Evolutionary conservation across 176 grass and related monocot genomes (phyloP).

Genomic region (Puya raimondii): DNA sequence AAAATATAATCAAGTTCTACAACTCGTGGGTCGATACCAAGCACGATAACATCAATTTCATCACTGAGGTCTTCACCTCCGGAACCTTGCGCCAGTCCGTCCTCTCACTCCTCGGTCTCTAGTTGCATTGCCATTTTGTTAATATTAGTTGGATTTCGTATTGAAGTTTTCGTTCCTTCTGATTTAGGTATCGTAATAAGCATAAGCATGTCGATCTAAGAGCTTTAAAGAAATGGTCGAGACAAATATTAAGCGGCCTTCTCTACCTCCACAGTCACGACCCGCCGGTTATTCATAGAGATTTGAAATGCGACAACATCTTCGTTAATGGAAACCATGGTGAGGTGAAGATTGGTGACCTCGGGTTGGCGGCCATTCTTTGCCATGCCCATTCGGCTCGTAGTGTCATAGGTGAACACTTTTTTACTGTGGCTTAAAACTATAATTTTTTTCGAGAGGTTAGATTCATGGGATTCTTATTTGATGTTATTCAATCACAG

Average conservation of each 20-base stretch:
- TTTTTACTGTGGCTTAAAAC: not conserved
- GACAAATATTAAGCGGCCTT: constrained; percentile 71
- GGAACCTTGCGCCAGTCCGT: constrained; percentile 68
- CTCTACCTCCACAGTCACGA: constrained; percentile 73
- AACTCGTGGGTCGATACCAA: constrained; percentile 67
- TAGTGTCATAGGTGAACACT: constrained; percentile 54
- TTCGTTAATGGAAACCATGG: constrained; percentile 82
- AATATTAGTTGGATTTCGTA: not conserved
- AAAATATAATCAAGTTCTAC: constrained; percentile 79
- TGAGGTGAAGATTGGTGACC: constrained; percentile 77
- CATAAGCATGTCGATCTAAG: constrained; percentile 65
- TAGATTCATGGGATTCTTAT: constrained; percentile 7
- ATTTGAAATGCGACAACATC: constrained; percentile 75
- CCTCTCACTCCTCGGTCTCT: not conserved
- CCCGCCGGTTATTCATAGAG: constrained; percentile 66
- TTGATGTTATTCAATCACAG: constrained; percentile 17
- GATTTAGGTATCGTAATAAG: constrained; percentile 63
- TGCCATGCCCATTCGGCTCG: constrained; percentile 67
- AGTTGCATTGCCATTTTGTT: not conserved
- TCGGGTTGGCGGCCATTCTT: constrained; percentile 67
- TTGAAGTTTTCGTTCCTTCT: constrained; percentile 11
- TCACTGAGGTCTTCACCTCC: constrained; percentile 78
- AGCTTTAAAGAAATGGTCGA: constrained; percentile 82
- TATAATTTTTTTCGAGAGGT: not conserved
- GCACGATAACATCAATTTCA: constrained; percentile 62